Conservation (phyloP, 2,329 filamentous ascomycete species). For the Xylariomycetidae sp. region DNA sequence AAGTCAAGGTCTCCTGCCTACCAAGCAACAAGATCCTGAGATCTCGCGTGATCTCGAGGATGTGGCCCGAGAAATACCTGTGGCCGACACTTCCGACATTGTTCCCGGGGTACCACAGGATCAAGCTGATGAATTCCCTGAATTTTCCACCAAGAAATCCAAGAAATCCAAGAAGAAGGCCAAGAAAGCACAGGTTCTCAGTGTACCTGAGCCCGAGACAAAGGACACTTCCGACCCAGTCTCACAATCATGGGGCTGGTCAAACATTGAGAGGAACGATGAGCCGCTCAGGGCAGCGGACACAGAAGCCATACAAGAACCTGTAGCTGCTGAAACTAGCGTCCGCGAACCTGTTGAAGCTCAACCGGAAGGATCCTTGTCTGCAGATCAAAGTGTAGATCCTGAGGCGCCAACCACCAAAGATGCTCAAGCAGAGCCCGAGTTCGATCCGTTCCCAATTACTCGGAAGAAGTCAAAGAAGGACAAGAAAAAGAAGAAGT, state of each 20-base stretch:
- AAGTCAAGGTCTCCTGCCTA: too few species aligned
- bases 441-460: conserved; percentile 11
- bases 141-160: conserved; percentile 22
- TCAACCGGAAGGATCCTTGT: conserved; percentile 4
- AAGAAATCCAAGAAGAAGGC: conserved; percentile 27
- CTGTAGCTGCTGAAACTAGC: conserved; percentile 5
- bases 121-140: conserved; percentile 11
- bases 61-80: too few species aligned
- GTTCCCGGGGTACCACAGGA: conserved; percentile 5
- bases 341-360: background rate
- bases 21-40: too few species aligned
- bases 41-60: too few species aligned
- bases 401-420: conserved; percentile 4
- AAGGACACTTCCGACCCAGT: conserved; percentile 2
- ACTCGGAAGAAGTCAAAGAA: conserved; percentile 31
- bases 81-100: too few species aligned
- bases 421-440: conserved; percentile 11
- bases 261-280: conserved; percentile 11
- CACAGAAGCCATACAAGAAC: background rate
- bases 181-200: conserved; percentile 5
- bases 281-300: conserved; percentile 4
- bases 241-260: conserved; percentile 13
- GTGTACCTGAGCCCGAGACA: conserved; percentile 6
- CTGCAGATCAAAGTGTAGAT: conserved; percentile 6
- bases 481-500: conserved; percentile 33